Percentiles rank a stretch among this genome's conserved stretches.
phyloP scores from a whole-genome alignment of 148 eudicot genomes.

The Tetragonia tetragonoides region DNA sequence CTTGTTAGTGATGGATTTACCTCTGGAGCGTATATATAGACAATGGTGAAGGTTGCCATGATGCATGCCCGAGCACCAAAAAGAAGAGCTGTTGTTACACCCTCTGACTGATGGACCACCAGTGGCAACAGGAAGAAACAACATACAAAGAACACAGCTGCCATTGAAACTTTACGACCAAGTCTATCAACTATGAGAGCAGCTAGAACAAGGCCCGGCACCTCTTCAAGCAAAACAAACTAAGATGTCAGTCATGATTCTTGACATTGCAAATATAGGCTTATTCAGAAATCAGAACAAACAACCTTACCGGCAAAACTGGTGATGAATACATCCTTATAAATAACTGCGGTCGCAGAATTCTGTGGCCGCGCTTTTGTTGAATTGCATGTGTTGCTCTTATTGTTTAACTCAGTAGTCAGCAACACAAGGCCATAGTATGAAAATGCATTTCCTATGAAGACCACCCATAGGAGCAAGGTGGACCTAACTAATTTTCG shows the following conservation, averaged over 20 bases:
- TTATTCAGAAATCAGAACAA: background rate
- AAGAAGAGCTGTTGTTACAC: constrained; percentile 54
- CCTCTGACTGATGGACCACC: constrained; percentile 42
- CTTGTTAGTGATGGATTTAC: constrained; percentile 29
- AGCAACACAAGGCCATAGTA: constrained; percentile 83
- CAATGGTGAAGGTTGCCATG: constrained; percentile 60
- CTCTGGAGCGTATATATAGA: constrained; percentile 82
- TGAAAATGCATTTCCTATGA: constrained; percentile 73
- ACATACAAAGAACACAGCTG: constrained; percentile 54
- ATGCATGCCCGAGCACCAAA: constrained; percentile 84
- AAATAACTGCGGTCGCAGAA: constrained; percentile 36
- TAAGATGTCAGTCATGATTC: constrained; percentile 10
- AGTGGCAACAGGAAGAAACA: constrained; percentile 63
- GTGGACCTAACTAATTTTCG: constrained; percentile 55
- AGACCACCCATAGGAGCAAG: constrained; percentile 67
- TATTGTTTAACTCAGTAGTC: constrained; percentile 67
- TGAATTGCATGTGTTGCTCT: constrained; percentile 42
- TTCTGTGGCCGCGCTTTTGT: constrained; percentile 19
- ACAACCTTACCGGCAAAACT: constrained; percentile 74
- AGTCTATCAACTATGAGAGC: constrained; percentile 67
- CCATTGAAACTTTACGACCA: constrained; percentile 79
- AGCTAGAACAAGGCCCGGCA: constrained; percentile 74
- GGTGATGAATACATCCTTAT: constrained; percentile 67
- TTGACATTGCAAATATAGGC: too few relatives aligned
- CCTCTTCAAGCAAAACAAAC: constrained; percentile 41